Conservation (phyloP, 345 rosid species). For the Eucalyptus shirleyi region DNA sequence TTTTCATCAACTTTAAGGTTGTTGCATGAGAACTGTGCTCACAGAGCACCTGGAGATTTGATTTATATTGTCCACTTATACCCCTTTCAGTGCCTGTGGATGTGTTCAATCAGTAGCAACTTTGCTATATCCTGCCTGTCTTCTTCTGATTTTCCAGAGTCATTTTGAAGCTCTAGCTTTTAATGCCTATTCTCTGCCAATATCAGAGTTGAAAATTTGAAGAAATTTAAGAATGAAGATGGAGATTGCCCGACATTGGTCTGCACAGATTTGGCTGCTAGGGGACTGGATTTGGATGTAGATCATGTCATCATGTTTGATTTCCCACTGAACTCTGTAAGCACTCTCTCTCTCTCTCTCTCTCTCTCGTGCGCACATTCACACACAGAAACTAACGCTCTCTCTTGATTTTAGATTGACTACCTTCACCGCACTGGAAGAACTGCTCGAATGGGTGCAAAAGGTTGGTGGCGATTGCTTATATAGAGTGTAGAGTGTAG, state of each 20-base stretch:
- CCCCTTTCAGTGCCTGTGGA: neutral
- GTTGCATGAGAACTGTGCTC: neutral
- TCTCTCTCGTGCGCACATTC: neutral
- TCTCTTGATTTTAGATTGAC: constrained; percentile 46
- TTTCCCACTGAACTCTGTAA: constrained; percentile 85
- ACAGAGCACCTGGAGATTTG: neutral
- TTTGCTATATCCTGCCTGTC: neutral
- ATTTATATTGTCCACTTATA: neutral
- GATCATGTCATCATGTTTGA: constrained; percentile 96
- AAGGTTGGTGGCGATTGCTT: constrained; percentile 35
- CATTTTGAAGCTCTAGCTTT: neutral
- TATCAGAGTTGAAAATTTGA: constrained; percentile 70
- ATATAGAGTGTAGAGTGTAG: neutral
- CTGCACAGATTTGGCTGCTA: constrained; percentile 93
- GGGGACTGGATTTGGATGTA: constrained; percentile 85
- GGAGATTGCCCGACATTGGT: constrained; percentile 92
- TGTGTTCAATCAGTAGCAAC: neutral
- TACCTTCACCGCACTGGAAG: constrained; percentile 96
- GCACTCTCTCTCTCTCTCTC: neutral
- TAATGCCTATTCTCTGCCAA: neutral
- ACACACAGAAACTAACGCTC: neutral
- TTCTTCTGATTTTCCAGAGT: neutral
- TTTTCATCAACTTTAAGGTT: neutral
- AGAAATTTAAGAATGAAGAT: constrained; percentile 78
- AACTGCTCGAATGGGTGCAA: constrained; percentile 98